Evolutionary conservation across 139 green algal genomes (phyloP).

Genomic region (Chlorella sp.): DNA sequence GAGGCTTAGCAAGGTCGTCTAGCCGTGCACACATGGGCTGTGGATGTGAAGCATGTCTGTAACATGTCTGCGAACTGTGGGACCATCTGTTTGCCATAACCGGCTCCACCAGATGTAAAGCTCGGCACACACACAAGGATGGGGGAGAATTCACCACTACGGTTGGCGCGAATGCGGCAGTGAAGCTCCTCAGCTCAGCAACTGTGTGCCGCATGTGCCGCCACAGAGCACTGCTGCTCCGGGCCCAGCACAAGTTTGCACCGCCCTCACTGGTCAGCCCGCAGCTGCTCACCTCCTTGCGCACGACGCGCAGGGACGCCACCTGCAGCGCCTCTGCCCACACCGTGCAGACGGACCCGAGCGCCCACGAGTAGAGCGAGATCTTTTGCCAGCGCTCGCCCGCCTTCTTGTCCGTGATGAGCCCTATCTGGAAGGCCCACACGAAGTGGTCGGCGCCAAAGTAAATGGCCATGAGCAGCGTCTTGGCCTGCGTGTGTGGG

Average conservation of each 20-base stretch:
- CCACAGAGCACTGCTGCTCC: too few species aligned
- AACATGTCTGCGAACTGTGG: too few species aligned
- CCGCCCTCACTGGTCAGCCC: background rate
- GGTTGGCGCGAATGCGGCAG: too few species aligned
- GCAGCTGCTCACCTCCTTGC: background rate
- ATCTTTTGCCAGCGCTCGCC: conserved; percentile 67
- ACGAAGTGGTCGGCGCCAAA: conserved; percentile 91
- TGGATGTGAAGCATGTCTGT: too few species aligned
- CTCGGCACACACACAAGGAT: background rate
- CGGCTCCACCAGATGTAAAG: background rate
- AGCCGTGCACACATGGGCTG: too few species aligned
- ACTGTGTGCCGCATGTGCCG: too few species aligned
- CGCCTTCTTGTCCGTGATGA: conserved; percentile 66
- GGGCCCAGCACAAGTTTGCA: too few species aligned
- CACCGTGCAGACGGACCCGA: conserved; percentile 47
- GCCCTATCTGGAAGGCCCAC: conserved; percentile 77
- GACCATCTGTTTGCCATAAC: too few species aligned
- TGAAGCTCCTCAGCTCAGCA: too few species aligned
- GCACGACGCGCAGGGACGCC: conserved; percentile 6
- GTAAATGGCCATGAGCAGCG: conserved; percentile 88
- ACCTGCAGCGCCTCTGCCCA: conserved; percentile 33
- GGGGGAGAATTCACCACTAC: too few species aligned
- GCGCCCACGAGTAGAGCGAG: conserved; percentile 53
- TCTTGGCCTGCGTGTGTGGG: conserved; percentile 65
- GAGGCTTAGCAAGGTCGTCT: too few species aligned